Conservation (phyloP, 169 alveolate genomes). For the Eimeria necatrix region DNA sequence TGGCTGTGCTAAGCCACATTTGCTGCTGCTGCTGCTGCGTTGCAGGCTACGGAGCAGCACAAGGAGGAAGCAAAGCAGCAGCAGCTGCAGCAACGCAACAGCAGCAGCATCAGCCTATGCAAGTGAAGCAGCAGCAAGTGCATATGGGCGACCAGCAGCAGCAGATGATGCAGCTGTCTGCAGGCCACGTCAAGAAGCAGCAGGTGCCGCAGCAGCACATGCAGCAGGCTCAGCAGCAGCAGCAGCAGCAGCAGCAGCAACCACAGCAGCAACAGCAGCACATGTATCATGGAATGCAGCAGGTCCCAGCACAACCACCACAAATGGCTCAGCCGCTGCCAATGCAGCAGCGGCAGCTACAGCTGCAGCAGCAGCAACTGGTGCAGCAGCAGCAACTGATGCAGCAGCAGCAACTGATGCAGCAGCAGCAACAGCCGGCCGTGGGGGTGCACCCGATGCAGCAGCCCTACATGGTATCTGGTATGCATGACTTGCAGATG, state of each 20-base stretch:
- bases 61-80: background rate
- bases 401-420: background rate
- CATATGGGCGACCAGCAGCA: background rate
- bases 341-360: background rate
- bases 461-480: conserved; percentile 2
- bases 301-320: background rate
- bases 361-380: conserved; percentile 4
- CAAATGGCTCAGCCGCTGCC: background rate
- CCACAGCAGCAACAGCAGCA: background rate
- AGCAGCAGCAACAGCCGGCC: background rate
- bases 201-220: background rate
- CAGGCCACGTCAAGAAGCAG: background rate
- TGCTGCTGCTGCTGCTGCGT: conserved; percentile 17
- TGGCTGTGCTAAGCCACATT: background rate
- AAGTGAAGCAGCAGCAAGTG: background rate
- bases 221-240: conserved; percentile 44
- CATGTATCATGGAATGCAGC: background rate
- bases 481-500: conserved; percentile 3
- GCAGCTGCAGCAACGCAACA: background rate
- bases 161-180: background rate
- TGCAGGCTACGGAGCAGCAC: conserved; percentile 3
- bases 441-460: background rate
- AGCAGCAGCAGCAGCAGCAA: background rate
- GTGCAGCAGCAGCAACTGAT: background rate
- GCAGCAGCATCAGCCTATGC: background rate